Conservation (phyloP, 2,329 filamentous ascomycete genomes). For the Pseudogymnoascus sp. region DNA sequence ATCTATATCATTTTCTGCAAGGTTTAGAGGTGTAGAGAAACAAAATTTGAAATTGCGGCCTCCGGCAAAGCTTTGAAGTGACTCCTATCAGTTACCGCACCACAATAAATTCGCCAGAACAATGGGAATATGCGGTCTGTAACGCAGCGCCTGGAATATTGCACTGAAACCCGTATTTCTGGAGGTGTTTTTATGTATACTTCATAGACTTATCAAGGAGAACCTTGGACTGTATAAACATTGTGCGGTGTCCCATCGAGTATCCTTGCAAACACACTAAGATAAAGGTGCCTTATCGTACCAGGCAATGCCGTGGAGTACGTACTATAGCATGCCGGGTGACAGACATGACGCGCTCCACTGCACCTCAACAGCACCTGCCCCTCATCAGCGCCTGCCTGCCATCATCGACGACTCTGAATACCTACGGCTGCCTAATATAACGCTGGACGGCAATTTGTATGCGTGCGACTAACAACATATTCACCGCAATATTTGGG, state of each 20-base stretch:
- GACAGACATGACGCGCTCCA: conserved; percentile 10
- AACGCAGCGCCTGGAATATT: background rate
- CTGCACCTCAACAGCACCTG: background rate
- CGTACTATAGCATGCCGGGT: conserved; percentile 8
- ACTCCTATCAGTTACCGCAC: background rate
- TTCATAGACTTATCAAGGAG: background rate
- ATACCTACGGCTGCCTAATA: background rate
- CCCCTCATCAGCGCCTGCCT: background rate
- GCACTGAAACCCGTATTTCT: background rate
- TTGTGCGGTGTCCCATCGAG: background rate
- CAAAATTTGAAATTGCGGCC: background rate
- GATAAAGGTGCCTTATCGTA: background rate
- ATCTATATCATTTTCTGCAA: background rate
- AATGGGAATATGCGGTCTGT: background rate
- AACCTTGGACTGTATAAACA: background rate
- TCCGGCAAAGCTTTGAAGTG: background rate
- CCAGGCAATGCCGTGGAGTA: background rate
- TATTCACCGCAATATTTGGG: conserved; percentile 4
- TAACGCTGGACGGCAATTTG: background rate
- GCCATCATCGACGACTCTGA: background rate
- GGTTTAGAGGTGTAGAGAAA: background rate
- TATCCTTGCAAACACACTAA: conserved; percentile 5
- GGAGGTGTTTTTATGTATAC: background rate
- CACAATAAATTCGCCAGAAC: background rate
- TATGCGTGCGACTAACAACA: conserved; percentile 1